Evolutionary conservation across 1,284 basidiomycete genomes (phyloP).

Genomic region (Moesziomyces aphidis): DNA sequence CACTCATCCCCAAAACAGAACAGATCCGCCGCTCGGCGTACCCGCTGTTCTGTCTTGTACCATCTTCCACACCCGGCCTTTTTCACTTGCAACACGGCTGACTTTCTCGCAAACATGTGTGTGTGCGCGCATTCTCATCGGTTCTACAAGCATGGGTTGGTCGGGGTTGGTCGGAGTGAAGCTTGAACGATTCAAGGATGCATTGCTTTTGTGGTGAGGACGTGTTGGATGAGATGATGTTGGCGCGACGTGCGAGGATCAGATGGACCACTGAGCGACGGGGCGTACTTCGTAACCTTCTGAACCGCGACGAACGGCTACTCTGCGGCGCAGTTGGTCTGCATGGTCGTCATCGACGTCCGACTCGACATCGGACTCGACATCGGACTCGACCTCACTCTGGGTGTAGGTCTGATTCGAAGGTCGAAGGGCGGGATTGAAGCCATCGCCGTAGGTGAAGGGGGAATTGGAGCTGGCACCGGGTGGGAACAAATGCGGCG

Average conservation of each 20-base stretch:
- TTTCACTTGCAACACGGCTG: conserved; percentile 1
- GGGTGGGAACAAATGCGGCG: conserved; percentile 12
- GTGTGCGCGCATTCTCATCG: too few species aligned
- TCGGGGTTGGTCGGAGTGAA: too few species aligned
- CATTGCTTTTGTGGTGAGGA: background rate
- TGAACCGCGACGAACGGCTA: conserved; percentile 28
- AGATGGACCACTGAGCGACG: conserved; percentile 13
- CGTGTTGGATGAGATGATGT: background rate
- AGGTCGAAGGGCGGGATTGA: conserved; percentile 46
- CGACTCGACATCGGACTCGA: background rate
- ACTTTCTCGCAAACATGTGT: background rate
- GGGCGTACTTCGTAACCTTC: conserved; percentile 52
- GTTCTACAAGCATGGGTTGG: too few species aligned
- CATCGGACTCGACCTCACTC: conserved; percentile 2
- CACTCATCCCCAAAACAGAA: background rate
- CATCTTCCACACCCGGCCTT: conserved; percentile 14
- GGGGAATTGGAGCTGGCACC: conserved; percentile 72
- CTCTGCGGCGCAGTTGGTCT: background rate
- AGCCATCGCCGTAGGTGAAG: conserved; percentile 83
- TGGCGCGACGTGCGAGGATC: background rate
- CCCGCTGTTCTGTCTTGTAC: conserved; percentile 13
- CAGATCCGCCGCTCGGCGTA: background rate
- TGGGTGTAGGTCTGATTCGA: conserved; percentile 4
- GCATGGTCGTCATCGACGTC: background rate
- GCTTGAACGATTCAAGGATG: background rate